These are phyloP conservation scores for Vanrija humicola DNA, from an alignment of 1,284 basidiomycete genomes.

Conservation along the genomic window DNA sequence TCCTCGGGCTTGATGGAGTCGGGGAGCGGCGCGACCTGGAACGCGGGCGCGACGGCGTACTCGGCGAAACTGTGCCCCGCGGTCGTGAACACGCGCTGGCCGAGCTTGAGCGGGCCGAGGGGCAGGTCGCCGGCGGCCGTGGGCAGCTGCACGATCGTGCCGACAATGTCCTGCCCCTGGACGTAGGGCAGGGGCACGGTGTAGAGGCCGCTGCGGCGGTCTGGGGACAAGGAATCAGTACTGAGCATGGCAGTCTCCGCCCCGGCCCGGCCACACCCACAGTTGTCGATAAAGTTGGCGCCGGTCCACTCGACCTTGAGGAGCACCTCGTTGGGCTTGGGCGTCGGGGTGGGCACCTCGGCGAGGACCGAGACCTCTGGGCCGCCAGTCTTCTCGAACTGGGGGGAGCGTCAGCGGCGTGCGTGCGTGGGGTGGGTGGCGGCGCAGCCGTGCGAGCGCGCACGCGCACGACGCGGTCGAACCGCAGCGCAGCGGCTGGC, in stretches of 20 bases:
- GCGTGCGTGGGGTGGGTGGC: too few species aligned
- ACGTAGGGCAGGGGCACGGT: conserved; percentile 62
- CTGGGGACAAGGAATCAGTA: too few species aligned
- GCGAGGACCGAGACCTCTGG: conserved; percentile 63
- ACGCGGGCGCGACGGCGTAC: conserved; percentile 66
- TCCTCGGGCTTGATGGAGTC: conserved; percentile 57
- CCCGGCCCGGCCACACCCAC: conserved; percentile 31
- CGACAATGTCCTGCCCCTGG: conserved; percentile 74
- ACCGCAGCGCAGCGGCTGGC: too few species aligned
- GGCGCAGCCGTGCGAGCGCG: too few species aligned
- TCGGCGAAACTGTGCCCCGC: conserved; percentile 64
- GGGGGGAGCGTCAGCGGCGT: neutral
- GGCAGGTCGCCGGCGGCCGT: conserved; percentile 34
- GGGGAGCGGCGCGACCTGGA: conserved; percentile 56
- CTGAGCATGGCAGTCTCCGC: too few species aligned
- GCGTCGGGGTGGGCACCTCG: conserved; percentile 60
- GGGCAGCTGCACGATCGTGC: conserved; percentile 69
- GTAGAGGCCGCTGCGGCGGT: conserved; percentile 52
- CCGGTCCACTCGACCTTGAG: conserved; percentile 68
- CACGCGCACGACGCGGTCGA: neutral
- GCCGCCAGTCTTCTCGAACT: conserved; percentile 59
- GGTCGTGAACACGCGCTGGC: conserved; percentile 53
- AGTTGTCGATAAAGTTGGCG: conserved; percentile 67
- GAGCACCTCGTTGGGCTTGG: conserved; percentile 64
- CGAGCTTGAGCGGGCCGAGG: conserved; percentile 55